These are phyloP conservation scores for Backusella liffmaniae DNA, from an alignment of 192 early-diverging fungal genomes.

Conservation along the genomic window DNA sequence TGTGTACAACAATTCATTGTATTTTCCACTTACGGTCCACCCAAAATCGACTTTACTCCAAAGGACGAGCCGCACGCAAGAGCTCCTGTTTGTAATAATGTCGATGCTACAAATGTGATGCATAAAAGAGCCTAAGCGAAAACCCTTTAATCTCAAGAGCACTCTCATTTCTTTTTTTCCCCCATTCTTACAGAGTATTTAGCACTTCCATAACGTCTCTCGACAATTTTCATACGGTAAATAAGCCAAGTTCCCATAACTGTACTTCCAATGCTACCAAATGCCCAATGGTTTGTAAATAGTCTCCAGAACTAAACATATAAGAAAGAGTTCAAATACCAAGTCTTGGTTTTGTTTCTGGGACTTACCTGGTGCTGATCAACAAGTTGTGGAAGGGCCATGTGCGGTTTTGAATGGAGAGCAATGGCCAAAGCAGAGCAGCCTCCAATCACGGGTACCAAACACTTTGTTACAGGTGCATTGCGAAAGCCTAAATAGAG, in stretches of 20 bases:
- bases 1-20: not conserved
- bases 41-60: slow-evolving; percentile 43
- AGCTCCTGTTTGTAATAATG: slow-evolving; percentile 48
- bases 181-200: slow-evolving; percentile 54
- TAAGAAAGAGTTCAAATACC: not conserved
- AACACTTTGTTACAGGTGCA: slow-evolving; percentile 56
- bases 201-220: slow-evolving; percentile 56
- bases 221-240: slow-evolving; percentile 55
- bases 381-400: slow-evolving; percentile 42
- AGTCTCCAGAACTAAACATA: slow-evolving; percentile 51
- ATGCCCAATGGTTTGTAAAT: slow-evolving; percentile 48
- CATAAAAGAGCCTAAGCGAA: slow-evolving; percentile 46
- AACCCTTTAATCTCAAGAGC: not conserved
- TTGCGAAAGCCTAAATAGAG: slow-evolving; percentile 52
- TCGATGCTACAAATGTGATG: slow-evolving; percentile 47
- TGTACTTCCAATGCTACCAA: slow-evolving; percentile 47
- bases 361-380: slow-evolving; percentile 46
- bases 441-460: slow-evolving; percentile 48
- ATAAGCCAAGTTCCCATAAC: slow-evolving; percentile 54
- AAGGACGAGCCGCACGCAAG: slow-evolving; percentile 35
- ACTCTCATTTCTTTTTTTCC: not conserved
- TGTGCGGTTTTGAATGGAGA: slow-evolving; percentile 39
- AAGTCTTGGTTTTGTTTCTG: not conserved
- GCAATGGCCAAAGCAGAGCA: slow-evolving; percentile 46
- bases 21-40: slow-evolving; percentile 49